phyloP scores from a whole-genome alignment of 768 basidiomycete species.

The Xanthoconium purpureum region DNA sequence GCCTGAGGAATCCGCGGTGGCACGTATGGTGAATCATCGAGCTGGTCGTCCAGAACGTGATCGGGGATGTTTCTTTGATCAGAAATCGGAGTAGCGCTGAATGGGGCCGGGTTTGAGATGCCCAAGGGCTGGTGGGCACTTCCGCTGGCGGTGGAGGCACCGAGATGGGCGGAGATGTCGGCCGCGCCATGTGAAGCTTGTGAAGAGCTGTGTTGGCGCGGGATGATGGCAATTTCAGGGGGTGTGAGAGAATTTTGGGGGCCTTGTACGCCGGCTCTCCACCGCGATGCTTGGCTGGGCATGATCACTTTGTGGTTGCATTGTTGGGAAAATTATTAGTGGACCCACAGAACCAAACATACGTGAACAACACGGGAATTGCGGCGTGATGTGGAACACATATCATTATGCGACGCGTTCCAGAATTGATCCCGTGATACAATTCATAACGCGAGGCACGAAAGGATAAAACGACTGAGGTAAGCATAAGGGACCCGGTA shows the following conservation, averaged over 20 bases:
- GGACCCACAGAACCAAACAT: constrained; percentile 38
- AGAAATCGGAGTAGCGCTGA: constrained; percentile 3
- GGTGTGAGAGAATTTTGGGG: constrained; percentile 15
- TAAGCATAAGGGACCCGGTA: constrained; percentile 18
- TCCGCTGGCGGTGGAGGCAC: constrained; percentile 11
- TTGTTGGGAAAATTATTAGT: constrained; percentile 26
- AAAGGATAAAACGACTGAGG: constrained; percentile 24
- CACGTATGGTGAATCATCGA: constrained; percentile 30
- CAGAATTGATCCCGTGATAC: constrained; percentile 8
- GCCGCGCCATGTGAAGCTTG: constrained; percentile 22
- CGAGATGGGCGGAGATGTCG: constrained; percentile 17
- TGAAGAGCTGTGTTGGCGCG: constrained; percentile 11
- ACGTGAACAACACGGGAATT: constrained; percentile 24
- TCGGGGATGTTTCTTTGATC: constrained; percentile 13
- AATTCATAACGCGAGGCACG: neutral
- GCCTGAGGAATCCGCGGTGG: constrained; percentile 25
- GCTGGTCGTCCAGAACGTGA: constrained; percentile 17
- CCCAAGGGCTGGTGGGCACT: constrained; percentile 11
- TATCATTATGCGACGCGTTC: constrained; percentile 13
- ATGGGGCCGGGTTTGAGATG: constrained; percentile 8
- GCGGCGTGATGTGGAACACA: neutral
- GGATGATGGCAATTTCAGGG: constrained; percentile 5
- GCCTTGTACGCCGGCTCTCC: constrained; percentile 10
- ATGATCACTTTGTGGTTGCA: constrained; percentile 26
- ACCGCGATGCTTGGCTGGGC: constrained; percentile 12